phyloP scores from a whole-genome alignment of 1,284 basidiomycete species.

The Microstroma glucosiphilum region DNA sequence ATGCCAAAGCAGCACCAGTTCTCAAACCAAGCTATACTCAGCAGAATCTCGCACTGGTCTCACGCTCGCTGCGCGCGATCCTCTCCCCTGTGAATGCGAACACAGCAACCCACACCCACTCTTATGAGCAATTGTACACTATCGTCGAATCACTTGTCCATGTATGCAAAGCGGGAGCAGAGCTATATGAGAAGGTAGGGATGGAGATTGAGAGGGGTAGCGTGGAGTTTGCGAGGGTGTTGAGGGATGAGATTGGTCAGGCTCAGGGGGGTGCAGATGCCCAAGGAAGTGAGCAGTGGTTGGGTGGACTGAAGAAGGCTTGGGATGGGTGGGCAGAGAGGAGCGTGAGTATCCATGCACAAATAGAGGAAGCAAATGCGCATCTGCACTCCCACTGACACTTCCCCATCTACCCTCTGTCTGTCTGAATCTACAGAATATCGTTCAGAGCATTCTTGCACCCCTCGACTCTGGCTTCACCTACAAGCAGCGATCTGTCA shows the following conservation, averaged over 20 bases:
- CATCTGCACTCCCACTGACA: too few species aligned
- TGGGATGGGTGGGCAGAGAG: slow-evolving; percentile 34
- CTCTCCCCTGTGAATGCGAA: not conserved
- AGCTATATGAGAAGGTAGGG: slow-evolving; percentile 36
- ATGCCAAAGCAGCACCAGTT: too few species aligned
- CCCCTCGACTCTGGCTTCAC: slow-evolving; percentile 14
- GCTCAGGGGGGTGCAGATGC: not conserved
- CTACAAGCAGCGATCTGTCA: slow-evolving; percentile 6
- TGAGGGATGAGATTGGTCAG: slow-evolving; percentile 10
- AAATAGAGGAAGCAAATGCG: too few species aligned
- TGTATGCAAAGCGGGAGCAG: slow-evolving; percentile 3
- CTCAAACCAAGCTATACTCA: slow-evolving; percentile 1
- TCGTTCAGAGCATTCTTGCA: slow-evolving; percentile 9
- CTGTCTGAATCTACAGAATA: not conserved
- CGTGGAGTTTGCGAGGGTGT: slow-evolving; percentile 17
- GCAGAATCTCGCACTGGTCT: slow-evolving; percentile 7
- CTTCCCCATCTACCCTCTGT: too few species aligned
- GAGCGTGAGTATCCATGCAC: slow-evolving; percentile 7
- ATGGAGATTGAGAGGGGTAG: slow-evolving; percentile 36
- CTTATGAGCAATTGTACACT: not conserved
- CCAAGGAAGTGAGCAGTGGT: slow-evolving; percentile 17
- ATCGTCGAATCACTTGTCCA: slow-evolving; percentile 5
- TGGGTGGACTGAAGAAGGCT: slow-evolving; percentile 21
- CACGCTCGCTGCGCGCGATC: not conserved
- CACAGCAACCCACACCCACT: not conserved